Conservation (phyloP, 257 asterid genomes). For the Echium plantagineum region DNA sequence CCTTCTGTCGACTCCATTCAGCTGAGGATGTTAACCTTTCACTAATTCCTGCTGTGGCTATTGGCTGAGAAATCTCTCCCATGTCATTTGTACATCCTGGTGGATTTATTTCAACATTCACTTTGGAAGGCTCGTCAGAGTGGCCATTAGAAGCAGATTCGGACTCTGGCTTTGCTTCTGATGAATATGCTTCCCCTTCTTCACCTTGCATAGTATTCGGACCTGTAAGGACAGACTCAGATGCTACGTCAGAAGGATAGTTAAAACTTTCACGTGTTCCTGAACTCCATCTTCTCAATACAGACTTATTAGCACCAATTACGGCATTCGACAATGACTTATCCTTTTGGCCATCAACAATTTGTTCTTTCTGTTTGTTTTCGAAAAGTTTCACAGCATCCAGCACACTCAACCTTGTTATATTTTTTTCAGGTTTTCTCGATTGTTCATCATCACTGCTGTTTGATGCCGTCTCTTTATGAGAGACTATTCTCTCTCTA, state of each 20-base stretch:
- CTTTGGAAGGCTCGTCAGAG: constrained; percentile 21
- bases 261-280: constrained; percentile 47
- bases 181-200: constrained; percentile 21
- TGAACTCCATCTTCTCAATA: constrained; percentile 94
- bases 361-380: constrained; percentile 73
- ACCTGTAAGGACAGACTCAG: constrained; percentile 27
- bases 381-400: constrained; percentile 92
- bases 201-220: constrained; percentile 18
- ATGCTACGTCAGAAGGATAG: constrained; percentile 20
- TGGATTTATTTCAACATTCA: constrained; percentile 25
- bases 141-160: constrained; percentile 15
- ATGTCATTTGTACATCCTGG: constrained; percentile 21
- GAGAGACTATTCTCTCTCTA: constrained; percentile 43
- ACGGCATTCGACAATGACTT: constrained; percentile 38
- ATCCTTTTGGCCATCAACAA: constrained; percentile 45
- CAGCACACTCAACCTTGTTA: constrained; percentile 76
- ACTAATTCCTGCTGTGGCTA: constrained; percentile 25
- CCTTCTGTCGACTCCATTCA: constrained; percentile 89
- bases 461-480: constrained; percentile 32
- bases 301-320: constrained; percentile 57
- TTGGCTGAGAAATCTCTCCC: constrained; percentile 32
- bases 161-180: constrained; percentile 26
- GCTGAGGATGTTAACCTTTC: constrained; percentile 48
- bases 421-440: constrained; percentile 46
- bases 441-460: constrained; percentile 45